Conservation (phyloP, 257 asterid species). For the Solanum ahanhuiri region DNA sequence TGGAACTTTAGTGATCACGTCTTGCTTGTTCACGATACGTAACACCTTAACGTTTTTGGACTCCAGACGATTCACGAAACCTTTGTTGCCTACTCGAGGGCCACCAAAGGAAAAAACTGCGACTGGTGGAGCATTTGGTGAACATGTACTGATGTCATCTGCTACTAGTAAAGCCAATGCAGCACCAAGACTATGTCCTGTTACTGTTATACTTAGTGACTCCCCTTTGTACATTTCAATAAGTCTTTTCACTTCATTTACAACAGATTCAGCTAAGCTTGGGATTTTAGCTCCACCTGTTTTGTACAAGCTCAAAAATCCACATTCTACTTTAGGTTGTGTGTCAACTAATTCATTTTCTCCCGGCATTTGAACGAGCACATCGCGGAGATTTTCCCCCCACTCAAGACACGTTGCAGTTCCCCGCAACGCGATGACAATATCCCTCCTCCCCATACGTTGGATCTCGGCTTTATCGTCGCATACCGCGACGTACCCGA, state of each 20-base stretch:
- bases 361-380: slow-evolving; percentile 37
- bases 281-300: slow-evolving; percentile 65
- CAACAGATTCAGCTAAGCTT: slow-evolving; percentile 62
- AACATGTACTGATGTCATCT: slow-evolving; percentile 47
- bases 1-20: slow-evolving; percentile 69
- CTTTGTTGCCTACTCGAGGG: slow-evolving; percentile 77
- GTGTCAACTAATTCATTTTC: background rate
- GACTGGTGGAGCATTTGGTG: slow-evolving; percentile 42
- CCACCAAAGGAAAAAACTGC: slow-evolving; percentile 87
- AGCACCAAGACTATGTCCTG: slow-evolving; percentile 90
- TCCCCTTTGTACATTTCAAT: slow-evolving; percentile 70
- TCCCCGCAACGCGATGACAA: slow-evolving; percentile 77
- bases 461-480: slow-evolving; percentile 59
- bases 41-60: slow-evolving; percentile 51
- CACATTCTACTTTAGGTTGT: slow-evolving; percentile 61
- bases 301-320: slow-evolving; percentile 46
- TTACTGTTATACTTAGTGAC: slow-evolving; percentile 63
- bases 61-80: slow-evolving; percentile 33
- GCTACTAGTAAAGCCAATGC: slow-evolving; percentile 71
- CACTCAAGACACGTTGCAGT: slow-evolving; percentile 95
- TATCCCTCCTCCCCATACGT: slow-evolving; percentile 86
- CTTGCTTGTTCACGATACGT: slow-evolving; percentile 63
- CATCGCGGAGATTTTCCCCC: slow-evolving; percentile 65
- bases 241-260: slow-evolving; percentile 46
- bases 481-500: slow-evolving; percentile 83